These are phyloP conservation scores for Inga leiocalycina DNA, from an alignment of 306 rosid genomes.

Conservation along the genomic window DNA sequence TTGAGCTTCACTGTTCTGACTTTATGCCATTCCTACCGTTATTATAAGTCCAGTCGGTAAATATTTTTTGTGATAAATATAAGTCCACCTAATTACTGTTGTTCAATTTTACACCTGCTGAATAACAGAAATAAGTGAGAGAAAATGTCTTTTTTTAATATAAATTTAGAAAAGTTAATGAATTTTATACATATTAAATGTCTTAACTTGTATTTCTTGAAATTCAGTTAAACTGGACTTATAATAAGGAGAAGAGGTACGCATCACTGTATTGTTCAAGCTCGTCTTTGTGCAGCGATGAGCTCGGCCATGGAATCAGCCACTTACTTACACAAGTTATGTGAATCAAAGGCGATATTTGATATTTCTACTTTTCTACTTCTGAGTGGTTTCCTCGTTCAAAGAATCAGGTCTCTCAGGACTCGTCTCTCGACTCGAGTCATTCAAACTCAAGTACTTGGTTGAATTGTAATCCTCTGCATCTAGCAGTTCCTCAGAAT, in stretches of 20 bases:
- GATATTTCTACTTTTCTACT: conserved; percentile 28
- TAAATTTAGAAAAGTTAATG: too few relatives aligned
- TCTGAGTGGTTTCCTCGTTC: background rate
- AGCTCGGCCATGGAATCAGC: conserved; percentile 25
- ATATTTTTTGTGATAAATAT: too few relatives aligned
- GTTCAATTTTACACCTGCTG: too few relatives aligned
- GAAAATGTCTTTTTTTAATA: too few relatives aligned
- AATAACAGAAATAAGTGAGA: too few relatives aligned
- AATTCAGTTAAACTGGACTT: too few relatives aligned
- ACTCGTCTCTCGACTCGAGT: conserved; percentile 42
- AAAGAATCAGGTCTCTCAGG: conserved; percentile 7
- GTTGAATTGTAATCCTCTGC: conserved; percentile 93
- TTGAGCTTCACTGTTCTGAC: conserved; percentile 3
- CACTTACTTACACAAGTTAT: conserved; percentile 13
- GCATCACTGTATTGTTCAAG: conserved; percentile 4
- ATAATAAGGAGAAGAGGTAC: too few relatives aligned
- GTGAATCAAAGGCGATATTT: conserved; percentile 15
- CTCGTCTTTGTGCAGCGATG: conserved; percentile 3
- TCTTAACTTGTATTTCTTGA: too few relatives aligned
- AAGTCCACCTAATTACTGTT: too few relatives aligned
- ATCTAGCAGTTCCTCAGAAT: conserved; percentile 76
- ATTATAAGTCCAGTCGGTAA: too few relatives aligned
- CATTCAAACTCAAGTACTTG: conserved; percentile 45
- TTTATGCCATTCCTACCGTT: background rate
- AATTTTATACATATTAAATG: too few relatives aligned